Evolutionary conservation across 1,284 basidiomycete genomes (phyloP), one percentile per base, ranked within the genome.

Genomic region (Apiotrichum domesticum): DNA sequence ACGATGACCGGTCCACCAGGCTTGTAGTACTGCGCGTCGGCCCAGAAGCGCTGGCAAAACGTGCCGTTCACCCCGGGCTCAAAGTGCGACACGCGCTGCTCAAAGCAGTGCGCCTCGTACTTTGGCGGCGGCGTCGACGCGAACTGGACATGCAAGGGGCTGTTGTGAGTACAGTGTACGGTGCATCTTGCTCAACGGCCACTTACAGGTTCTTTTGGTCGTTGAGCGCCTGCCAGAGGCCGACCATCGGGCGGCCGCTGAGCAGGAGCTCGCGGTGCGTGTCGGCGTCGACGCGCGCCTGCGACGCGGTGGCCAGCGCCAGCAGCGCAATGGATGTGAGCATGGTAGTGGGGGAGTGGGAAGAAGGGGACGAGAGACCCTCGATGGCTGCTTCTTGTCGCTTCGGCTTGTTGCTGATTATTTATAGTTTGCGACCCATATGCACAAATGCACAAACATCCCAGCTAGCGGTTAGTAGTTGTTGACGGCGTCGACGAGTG

Each of bases 21-120:
- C 58, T 82, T 80, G 75, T 95, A 97, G 73, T 90, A 84, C 37
- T 87, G 82, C n/a, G 83, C 83, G 69, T 87, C 92, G 48, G 93
- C 80, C 91, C 93, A 98, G 77, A 92, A 97, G 33, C 78, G 65
- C 57, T 80, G 79, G 52, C 78, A 75, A 66, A 81, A 80, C 1
- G 77, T 80, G n/a, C 71, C 71, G 46, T 76, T 71, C 54, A 69
- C 59, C 14, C 46, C 33, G 4, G 62, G 35, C 55, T 71, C 69
- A 54, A 73, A 73, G 69, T 97, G 93, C 71, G 94, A 90, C 51
- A 94, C 76, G 0, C 88, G 89, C 71, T 96, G 93, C 55, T 81
- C 78, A 75, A 94, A 90, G 79, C 85, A 90, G 54, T 77, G 69
- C 1, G 76, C 67, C 45, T 70, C 51, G 63, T 70, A 75, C 32